Base-by-base conservation (phyloP, 768 basidiomycete species). In the Suillus luteus region DNA sequence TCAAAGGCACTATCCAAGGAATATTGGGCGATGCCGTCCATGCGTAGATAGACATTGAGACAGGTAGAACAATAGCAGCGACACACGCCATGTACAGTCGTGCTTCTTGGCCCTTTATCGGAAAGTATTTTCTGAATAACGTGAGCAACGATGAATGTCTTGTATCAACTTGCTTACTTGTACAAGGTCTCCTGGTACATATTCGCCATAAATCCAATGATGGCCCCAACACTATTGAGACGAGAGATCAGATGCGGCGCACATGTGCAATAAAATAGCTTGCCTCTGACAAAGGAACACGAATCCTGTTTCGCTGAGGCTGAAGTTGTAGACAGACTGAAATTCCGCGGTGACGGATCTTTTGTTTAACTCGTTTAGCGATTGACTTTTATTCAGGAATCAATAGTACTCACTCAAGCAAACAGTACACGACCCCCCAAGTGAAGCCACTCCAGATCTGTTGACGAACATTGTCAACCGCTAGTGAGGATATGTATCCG, bases 371-470 rank as follows among this genome's bases (percentile, higher is more conserved):
- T 1, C 27, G 2, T 40, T 62, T 24, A 51, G 46, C 19, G 8
- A 24, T 11, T 27, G 22, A 8, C 24, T 33, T 40, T 10, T 22
- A 46, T 24, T 19, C 55, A 64, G 8, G 12, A 35, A 17, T 10
- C n/a, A 40, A 59, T 31, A 37, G 35, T 38, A 43, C 73, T 11
- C 67, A 86, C 84, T 83, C 83, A 40, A 89, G 79, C 68, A 91
- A 74, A 57, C 84, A 85, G 69, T 84, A 92, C n/a, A 86, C 72
- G 1, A 90, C 81, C 0, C 90, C 90, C 90, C 90, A 92, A 0
- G 83, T 83, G 63, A 91, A 85, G 52, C 85, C 85, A 41, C 84
- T 74, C 86, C 86, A 87, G 9, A 87, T 66, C 85, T 88, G 71
- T 8, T 1, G n/a, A 40, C 14, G 33, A 61, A 55, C n/a, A 17